Conservation (phyloP, 2,329 filamentous ascomycete genomes). For the Cladosporium sp. region DNA sequence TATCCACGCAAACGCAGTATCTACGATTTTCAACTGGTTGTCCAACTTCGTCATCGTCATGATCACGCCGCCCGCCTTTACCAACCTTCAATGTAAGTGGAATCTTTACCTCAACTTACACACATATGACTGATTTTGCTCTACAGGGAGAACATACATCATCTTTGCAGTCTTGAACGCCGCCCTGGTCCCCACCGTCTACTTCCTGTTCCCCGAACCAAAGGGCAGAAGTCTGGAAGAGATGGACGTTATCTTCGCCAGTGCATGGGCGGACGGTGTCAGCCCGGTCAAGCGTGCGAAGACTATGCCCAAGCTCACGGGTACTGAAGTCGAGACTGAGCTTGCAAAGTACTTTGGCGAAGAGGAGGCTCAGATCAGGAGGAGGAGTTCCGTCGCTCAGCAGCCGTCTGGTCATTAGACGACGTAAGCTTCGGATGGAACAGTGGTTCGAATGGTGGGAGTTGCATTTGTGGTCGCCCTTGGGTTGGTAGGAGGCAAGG, state of each 20-base stretch:
- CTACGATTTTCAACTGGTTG: constrained; percentile 15
- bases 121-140: background rate
- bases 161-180: constrained; percentile 46
- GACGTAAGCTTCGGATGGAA: background rate
- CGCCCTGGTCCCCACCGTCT: constrained; percentile 26
- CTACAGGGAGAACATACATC: constrained; percentile 18
- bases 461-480: background rate
- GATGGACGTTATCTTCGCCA: constrained; percentile 22
- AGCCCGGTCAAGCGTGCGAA: constrained; percentile 13
- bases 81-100: constrained; percentile 14
- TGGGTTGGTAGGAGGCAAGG: background rate
- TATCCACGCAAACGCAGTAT: constrained; percentile 24
- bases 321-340: constrained; percentile 10
- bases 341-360: constrained; percentile 17
- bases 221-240: constrained; percentile 21
- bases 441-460: background rate
- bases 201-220: constrained; percentile 22
- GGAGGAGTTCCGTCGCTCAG: constrained; percentile 13
- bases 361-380: constrained; percentile 15
- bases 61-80: constrained; percentile 21
- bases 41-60: constrained; percentile 21
- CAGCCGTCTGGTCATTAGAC: background rate
- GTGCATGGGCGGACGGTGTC: constrained; percentile 13
- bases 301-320: constrained; percentile 10
- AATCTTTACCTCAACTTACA: background rate